Percentiles rank a stretch among this genome's conserved stretches.
Evolutionary conservation across 129 eudicot species (phyloP).

Genomic region (Flaveria brownii): DNA sequence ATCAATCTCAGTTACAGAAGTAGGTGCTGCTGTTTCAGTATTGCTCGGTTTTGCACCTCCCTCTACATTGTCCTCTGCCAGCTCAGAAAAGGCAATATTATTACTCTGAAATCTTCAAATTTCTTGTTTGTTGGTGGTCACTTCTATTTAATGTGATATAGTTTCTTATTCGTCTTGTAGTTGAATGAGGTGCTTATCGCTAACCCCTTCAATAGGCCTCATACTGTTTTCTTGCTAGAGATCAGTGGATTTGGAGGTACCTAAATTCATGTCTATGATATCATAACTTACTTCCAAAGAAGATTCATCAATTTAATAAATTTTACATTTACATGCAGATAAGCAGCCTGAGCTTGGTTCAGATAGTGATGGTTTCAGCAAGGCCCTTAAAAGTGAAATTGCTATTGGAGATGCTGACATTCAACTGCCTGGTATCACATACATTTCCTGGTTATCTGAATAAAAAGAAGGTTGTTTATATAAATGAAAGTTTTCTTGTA

Average conservation of each 20-base stretch:
- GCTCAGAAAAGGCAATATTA: slow-evolving; percentile 71
- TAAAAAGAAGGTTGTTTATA: not conserved
- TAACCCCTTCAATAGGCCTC: slow-evolving; percentile 85
- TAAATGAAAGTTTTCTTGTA: not conserved
- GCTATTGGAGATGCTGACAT: slow-evolving; percentile 44
- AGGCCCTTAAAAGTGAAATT: slow-evolving; percentile 49
- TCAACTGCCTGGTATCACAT: slow-evolving; percentile 59
- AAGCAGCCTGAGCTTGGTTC: slow-evolving; percentile 39
- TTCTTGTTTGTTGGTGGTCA: not conserved
- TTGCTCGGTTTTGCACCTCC: slow-evolving; percentile 84
- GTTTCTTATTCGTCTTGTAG: slow-evolving; percentile 47
- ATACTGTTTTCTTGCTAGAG: slow-evolving; percentile 71
- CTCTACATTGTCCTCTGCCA: slow-evolving; percentile 56
- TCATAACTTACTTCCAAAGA: not conserved
- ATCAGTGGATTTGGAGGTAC: slow-evolving; percentile 71
- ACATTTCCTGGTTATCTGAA: slow-evolving; percentile 7
- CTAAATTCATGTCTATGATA: not conserved
- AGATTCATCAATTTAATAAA: not conserved
- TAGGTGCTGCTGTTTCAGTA: slow-evolving; percentile 81
- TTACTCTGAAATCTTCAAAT: not conserved
- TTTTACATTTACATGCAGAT: slow-evolving; percentile 35
- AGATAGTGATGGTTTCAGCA: slow-evolving; percentile 30
- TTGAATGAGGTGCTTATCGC: slow-evolving; percentile 78
- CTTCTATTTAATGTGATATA: slow-evolving; percentile 1
- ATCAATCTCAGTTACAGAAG: slow-evolving; percentile 61